phyloP scores from a whole-genome alignment of 2,329 filamentous ascomycete species.

The Fusarium begoniae region DNA sequence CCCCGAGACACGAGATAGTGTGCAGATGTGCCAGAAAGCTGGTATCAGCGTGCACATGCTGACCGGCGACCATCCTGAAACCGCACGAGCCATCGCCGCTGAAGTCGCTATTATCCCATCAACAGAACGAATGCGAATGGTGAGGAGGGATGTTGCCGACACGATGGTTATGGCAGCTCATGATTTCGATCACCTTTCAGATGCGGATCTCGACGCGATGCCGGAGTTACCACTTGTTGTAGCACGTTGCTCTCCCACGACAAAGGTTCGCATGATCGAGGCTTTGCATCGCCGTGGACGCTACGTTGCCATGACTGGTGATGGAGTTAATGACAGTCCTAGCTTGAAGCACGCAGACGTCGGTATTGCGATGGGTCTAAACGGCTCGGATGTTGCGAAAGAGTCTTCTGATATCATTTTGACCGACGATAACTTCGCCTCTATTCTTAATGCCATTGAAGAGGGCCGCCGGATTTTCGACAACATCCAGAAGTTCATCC shows the following conservation, averaged over 20 bases:
- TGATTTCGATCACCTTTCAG: conserved; percentile 70
- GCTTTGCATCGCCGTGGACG: conserved; percentile 71
- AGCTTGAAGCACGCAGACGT: conserved; percentile 74
- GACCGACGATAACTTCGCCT: conserved; percentile 73
- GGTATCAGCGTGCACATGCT: conserved; percentile 72
- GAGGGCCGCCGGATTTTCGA: conserved; percentile 75
- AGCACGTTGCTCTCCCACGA: conserved; percentile 74
- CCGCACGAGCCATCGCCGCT: conserved; percentile 66
- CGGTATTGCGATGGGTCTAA: conserved; percentile 73
- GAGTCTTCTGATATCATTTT: conserved; percentile 72
- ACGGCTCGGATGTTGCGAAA: conserved; percentile 75
- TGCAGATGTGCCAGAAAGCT: conserved; percentile 64
- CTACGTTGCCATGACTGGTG: conserved; percentile 75
- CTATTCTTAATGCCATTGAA: conserved; percentile 59
- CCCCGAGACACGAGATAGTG: conserved; percentile 64
- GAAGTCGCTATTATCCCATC: conserved; percentile 68
- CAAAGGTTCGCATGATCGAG: conserved; percentile 79
- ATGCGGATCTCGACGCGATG: conserved; percentile 69
- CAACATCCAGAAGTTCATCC: conserved; percentile 76
- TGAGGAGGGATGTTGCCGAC: conserved; percentile 61
- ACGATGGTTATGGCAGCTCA: conserved; percentile 70
- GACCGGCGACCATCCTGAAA: conserved; percentile 71
- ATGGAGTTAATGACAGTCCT: conserved; percentile 76
- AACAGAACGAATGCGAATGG: conserved; percentile 46
- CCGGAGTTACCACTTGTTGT: conserved; percentile 72